Evolutionary conservation across 1,284 basidiomycete species (phyloP).

Genomic region (Bjerkandera adusta): DNA sequence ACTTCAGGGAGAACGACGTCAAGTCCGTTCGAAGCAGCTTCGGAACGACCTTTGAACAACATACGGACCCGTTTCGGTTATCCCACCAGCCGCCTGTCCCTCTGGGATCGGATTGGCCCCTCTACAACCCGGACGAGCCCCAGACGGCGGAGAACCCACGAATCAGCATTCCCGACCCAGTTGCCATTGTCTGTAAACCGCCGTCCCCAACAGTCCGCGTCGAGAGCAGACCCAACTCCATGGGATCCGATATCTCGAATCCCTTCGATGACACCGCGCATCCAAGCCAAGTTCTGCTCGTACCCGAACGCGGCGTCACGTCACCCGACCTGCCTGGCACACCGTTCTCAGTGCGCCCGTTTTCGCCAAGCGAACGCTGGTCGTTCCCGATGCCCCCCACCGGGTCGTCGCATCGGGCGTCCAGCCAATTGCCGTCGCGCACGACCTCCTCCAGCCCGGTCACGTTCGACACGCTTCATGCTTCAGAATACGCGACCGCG

Average conservation of each 20-base stretch:
- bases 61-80: slow-evolving; percentile 18
- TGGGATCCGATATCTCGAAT: slow-evolving; percentile 5
- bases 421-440: neutral
- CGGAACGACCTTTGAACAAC: slow-evolving; percentile 41
- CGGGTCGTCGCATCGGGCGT: neutral
- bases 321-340: slow-evolving; percentile 18
- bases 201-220: slow-evolving; percentile 14
- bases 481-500: slow-evolving; percentile 14
- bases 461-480: slow-evolving; percentile 14
- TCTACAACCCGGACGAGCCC: slow-evolving; percentile 28
- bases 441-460: slow-evolving; percentile 3
- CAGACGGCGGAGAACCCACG: slow-evolving; percentile 44
- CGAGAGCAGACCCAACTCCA: neutral
- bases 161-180: slow-evolving; percentile 19
- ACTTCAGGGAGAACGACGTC: slow-evolving; percentile 18
- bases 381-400: slow-evolving; percentile 63
- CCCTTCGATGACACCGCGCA: neutral
- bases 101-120: slow-evolving; percentile 5
- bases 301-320: slow-evolving; percentile 19
- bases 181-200: slow-evolving; percentile 2
- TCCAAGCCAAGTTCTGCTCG: slow-evolving; percentile 6
- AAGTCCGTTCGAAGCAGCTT: slow-evolving; percentile 42
- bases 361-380: slow-evolving; percentile 62
- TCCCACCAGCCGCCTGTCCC: slow-evolving; percentile 14
- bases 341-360: slow-evolving; percentile 61